Evolutionary conservation across 192 early-diverging fungal genomes (phyloP), one percentile per base, ranked within the genome.

Genomic region (Mortierella claussenii): DNA sequence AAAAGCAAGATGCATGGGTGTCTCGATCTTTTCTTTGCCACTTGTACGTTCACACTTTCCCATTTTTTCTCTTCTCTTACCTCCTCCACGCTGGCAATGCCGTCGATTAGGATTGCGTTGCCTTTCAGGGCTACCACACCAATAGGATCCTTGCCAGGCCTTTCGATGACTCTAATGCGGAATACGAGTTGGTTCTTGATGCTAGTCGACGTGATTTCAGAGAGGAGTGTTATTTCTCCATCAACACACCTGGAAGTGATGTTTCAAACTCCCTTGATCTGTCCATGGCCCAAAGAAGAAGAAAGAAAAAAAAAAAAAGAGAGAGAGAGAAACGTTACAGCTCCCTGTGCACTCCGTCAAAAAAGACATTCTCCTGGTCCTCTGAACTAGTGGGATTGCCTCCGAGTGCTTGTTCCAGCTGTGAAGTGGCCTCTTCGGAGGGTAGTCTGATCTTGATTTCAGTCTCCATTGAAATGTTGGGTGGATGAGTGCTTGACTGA

Each of bases 291-390:
- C n/a, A n/a, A n/a, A n/a, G n/a, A n/a, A n/a, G n/a, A n/a, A n/a
- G n/a, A n/a, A n/a, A n/a, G n/a, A n/a, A n/a, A n/a, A n/a, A n/a
- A n/a, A n/a, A n/a, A n/a, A n/a, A n/a, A n/a, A n/a, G n/a, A n/a
- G n/a, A n/a, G n/a, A n/a, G n/a, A n/a, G n/a, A n/a, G n/a, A n/a
- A n/a, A n/a, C n/a, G n/a, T n/a, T 67, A 76, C 73, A 76, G 31
- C 44, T 76, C 73, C 27, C 45, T 59, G 53, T 67, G 21, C 0
- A 51, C 57, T 4, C 73, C 73, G 44, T 76, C 73, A 42, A 67
- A 76, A 50, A 76, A 76, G 33, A 76, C 73, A 54, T 76, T 76
- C 27, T 76, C 65, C 37, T 76, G 73, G 58, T 76, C 65, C 31
- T 76, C 73, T 31, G 30, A 28, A 23, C 26, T 42, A 10, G 31